A percentile compares a stretch with the other conserved stretches of the same genome.
Evolutionary conservation across 2,329 filamentous ascomycete genomes (phyloP).

Genomic region (Venturia nashicola): DNA sequence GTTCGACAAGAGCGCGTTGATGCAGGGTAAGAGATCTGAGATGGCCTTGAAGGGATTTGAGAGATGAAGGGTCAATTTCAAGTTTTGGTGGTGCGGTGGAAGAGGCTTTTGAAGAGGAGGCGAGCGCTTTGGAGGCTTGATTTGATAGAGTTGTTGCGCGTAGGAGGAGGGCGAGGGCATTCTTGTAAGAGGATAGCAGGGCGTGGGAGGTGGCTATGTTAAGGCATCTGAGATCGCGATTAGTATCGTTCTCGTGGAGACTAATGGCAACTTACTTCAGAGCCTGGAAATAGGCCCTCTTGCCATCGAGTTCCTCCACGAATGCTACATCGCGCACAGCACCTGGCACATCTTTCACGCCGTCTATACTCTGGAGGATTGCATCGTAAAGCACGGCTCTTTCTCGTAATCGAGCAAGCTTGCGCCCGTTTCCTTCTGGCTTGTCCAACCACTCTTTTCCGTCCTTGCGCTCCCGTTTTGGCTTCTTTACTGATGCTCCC

Average conservation of each 20-base stretch:
- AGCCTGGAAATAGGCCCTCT: conserved; percentile 72
- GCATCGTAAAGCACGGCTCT: conserved; percentile 84
- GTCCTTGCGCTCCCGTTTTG: conserved; percentile 34
- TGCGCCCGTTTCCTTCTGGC: conserved; percentile 56
- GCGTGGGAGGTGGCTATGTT: conserved; percentile 78
- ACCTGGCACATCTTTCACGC: conserved; percentile 78
- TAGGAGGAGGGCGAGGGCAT: conserved; percentile 75
- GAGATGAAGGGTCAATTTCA: conserved; percentile 48
- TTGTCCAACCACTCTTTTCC: conserved; percentile 27
- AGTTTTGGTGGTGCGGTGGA: conserved; percentile 41
- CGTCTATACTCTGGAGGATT: conserved; percentile 79
- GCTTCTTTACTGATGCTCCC: conserved; percentile 41
- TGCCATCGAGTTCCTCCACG: conserved; percentile 64
- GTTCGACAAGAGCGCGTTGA: conserved; percentile 73
- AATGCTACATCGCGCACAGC: conserved; percentile 74
- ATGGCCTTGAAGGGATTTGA: conserved; percentile 45
- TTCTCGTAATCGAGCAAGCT: conserved; percentile 71
- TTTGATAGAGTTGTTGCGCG: conserved; percentile 54
- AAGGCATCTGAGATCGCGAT: conserved; percentile 47
- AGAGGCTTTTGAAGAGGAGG: conserved; percentile 24
- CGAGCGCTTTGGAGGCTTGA: conserved; percentile 37
- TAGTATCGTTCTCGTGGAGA: background rate
- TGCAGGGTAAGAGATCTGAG: conserved; percentile 64
- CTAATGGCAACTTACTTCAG: conserved; percentile 51
- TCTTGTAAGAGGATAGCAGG: conserved; percentile 56